phyloP scores from a whole-genome alignment of 345 rosid genomes.

The Corymbia maculata region DNA sequence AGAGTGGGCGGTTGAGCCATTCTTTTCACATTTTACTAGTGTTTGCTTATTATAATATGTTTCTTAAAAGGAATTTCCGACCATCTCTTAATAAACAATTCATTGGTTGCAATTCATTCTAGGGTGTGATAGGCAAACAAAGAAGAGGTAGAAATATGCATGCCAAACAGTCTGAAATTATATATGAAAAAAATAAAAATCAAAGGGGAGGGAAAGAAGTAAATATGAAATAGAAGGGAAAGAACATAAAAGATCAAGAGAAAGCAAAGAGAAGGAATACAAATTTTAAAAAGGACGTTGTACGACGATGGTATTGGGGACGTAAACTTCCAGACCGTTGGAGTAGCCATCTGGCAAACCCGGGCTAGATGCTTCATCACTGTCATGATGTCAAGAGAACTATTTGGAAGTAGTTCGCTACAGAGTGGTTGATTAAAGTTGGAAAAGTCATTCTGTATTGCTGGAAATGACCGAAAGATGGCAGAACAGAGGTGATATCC shows the following conservation, averaged over 20 bases:
- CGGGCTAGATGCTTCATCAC: background rate
- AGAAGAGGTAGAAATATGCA: background rate
- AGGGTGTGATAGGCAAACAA: background rate
- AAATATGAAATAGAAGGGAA: background rate
- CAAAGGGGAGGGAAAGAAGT: background rate
- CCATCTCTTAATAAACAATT: background rate
- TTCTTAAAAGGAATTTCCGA: background rate
- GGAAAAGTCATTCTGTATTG: background rate
- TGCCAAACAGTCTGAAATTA: background rate
- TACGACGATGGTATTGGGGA: background rate
- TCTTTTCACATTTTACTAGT: background rate
- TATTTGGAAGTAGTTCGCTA: background rate
- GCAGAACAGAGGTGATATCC: background rate
- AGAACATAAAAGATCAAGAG: background rate
- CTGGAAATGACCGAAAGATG: background rate
- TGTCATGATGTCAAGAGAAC: background rate
- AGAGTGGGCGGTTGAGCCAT: background rate
- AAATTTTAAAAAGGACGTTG: background rate
- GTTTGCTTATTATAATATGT: background rate
- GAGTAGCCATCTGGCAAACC: background rate
- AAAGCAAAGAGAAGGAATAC: background rate
- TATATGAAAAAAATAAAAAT: background rate
- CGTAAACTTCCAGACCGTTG: background rate
- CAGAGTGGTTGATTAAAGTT: background rate
- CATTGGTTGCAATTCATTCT: background rate